Base-by-base conservation (phyloP, 1,284 basidiomycete species). In the Ustilago hordei region DNA sequence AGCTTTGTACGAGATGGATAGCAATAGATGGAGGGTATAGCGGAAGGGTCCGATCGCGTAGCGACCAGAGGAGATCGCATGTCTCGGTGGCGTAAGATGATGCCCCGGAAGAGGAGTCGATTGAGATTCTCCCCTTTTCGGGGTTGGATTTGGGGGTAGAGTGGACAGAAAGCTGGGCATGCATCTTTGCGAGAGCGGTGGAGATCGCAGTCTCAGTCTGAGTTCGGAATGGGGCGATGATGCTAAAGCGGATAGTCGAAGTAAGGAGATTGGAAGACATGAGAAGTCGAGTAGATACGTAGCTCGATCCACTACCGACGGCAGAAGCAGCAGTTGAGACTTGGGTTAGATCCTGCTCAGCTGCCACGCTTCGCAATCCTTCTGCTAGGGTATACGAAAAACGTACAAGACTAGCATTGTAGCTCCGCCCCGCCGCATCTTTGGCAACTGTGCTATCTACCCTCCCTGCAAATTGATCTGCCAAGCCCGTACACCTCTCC, bases 401-500 rank as follows among this genome's bases (percentile, higher is more conserved):
- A 4, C 61, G 65, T 9, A 67, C 48, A 5, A 78, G 60, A 34
- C 48, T 50, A 15, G 72, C 72, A 47, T 78, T 71, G 34, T 41
- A 64, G 5, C 32, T n/a, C 35, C 2, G 39, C 56, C 6, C 48
- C 28, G 12, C 48, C n/a, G 9, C 35, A 11, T 77, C 70, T 32
- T 55, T 54, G 1, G 52, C 60, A 6, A 50, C 57, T 3, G 38
- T 56, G 3, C 36, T 32, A 3, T 41, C 55, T 6, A 65, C n/a
- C 4, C 59, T 43, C 13, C 38, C 23, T 4, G 23, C 64, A n/a
- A 60, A 67, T 6, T 67, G 60, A 17, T 61, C 61, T 12, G 64
- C 15, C 90, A 88, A 13, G 88, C 89, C 0, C 90, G 91, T 81
- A 28, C 69, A 72, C 13, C 91, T 92, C 79, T 91, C 91, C 4